Evolutionary conservation across 139 green algal genomes (phyloP), one percentile per base, ranked within the genome.

Genomic region (Spirogloea muscicola): DNA sequence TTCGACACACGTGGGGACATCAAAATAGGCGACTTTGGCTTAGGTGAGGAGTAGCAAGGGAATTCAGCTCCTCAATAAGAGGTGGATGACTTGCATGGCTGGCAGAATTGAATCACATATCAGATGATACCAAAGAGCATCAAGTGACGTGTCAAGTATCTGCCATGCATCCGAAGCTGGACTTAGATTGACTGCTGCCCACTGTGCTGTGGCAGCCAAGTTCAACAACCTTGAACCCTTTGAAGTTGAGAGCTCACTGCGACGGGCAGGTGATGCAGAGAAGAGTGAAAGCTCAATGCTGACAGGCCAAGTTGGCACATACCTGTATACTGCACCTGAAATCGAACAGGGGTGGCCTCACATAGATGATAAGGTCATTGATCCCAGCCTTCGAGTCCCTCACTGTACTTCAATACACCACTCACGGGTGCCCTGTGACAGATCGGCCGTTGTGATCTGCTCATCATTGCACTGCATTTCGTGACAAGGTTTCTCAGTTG

Each of bases 1-100:
- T 90, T 96, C 63, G 96, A 96, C 74, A 87, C 90, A 5, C 85
- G 87, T 37, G 94, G 94, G 13, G 86, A 93, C 31, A 88, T 98
- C 31, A 97, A 97, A 78, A 96, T 98, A 74, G 94, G 92, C 0
- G 94, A 98, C 77, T 85, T 98, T 67, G 94, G 94, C 0, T 84
- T 98, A 39, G 94, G 91, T 18, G 96, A 72, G 57, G 3, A 34
- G 13, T n/a, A 40, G 18, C 36, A 7, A 36, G 18, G 7, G 42
- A 34, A 37, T 0, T 10, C 0, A 25, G 13, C 13, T 52, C 13
- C 10, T 16, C 13, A 10, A 16, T 16, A 16, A 16, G 13, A n/a
- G 43, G 13, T 52, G 43, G 13, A 52, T 52, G 10, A 16, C 16
- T 52, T 16, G 10, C 16, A 16, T 52, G 43, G 13, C 13, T n/a